These are phyloP conservation scores for Aureobasidium sp. DNA, from an alignment of 2,329 filamentous ascomycete genomes.

Conservation along the genomic window DNA sequence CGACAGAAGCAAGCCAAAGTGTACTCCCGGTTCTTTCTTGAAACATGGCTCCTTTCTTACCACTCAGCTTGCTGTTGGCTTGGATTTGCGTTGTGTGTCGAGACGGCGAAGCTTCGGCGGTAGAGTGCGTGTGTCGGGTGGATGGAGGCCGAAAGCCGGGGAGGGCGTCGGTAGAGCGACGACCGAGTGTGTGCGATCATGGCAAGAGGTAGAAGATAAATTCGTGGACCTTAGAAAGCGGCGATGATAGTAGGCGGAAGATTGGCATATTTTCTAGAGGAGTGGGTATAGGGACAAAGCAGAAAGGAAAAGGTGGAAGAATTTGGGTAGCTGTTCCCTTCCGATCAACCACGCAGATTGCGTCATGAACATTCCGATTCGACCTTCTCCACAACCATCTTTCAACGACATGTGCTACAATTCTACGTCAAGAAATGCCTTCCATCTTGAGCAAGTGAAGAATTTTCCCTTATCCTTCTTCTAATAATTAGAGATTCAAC, in stretches of 20 bases:
- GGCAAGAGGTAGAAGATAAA: too few species aligned
- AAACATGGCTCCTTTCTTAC: not conserved
- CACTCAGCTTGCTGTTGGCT: not conserved
- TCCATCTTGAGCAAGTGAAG: too few species aligned
- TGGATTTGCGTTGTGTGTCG: not conserved
- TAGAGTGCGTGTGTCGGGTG: not conserved
- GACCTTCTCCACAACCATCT: not conserved
- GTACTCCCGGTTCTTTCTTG: too few species aligned
- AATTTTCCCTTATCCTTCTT: too few species aligned
- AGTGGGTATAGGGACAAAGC: too few species aligned
- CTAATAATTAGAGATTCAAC: not conserved
- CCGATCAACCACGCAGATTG: not conserved
- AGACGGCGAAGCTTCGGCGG: slow-evolving; percentile 1
- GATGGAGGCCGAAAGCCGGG: not conserved
- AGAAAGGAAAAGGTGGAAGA: too few species aligned
- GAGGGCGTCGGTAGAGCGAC: not conserved
- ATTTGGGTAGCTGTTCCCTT: not conserved
- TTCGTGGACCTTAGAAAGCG: too few species aligned
- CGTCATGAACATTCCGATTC: slow-evolving; percentile 2
- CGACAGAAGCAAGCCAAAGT: too few species aligned
- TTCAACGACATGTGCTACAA: not conserved
- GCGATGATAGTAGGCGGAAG: too few species aligned
- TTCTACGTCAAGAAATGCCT: not conserved
- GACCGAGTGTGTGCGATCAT: not conserved
- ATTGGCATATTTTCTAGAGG: too few species aligned